phyloP scores from a whole-genome alignment of 768 basidiomycete species.

The Agaricus blazei region DNA sequence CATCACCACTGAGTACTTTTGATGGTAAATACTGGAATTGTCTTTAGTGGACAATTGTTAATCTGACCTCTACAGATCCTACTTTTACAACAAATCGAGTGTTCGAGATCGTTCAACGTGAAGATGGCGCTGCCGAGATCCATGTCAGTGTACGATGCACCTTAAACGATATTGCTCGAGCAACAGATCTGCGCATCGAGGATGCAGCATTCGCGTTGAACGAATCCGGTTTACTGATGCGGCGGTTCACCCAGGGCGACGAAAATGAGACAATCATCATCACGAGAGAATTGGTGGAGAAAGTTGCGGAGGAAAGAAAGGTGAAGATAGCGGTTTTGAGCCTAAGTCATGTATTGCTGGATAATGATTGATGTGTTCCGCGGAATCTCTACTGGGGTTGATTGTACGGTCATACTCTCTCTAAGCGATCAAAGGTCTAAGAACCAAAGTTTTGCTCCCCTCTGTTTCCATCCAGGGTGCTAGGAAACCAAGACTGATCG shows the following conservation, averaged over 20 bases:
- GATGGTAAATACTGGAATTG: conserved; percentile 29
- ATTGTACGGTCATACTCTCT: background rate
- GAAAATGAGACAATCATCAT: conserved; percentile 36
- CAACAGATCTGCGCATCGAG: conserved; percentile 76
- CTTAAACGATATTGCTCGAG: conserved; percentile 71
- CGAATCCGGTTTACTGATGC: conserved; percentile 73
- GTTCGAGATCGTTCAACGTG: conserved; percentile 51
- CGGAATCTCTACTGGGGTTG: background rate
- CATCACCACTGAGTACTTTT: conserved; percentile 28
- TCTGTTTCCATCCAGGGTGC: no score
- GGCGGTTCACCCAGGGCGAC: conserved; percentile 28
- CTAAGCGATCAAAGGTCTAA: no score
- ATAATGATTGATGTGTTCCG: conserved; percentile 9
- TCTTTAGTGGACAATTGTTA: background rate
- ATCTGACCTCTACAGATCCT: conserved; percentile 33
- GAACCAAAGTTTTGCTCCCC: no score
- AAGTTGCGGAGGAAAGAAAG: conserved; percentile 59
- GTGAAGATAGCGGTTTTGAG: conserved; percentile 71
- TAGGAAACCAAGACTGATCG: background rate
- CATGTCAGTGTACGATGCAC: conserved; percentile 68
- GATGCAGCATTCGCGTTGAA: conserved; percentile 88
- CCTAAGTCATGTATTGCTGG: conserved; percentile 50
- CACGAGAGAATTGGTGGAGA: conserved; percentile 36
- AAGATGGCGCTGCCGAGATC: conserved; percentile 66
- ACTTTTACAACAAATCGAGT: conserved; percentile 48